phyloP scores from a whole-genome alignment of 1,284 basidiomycete species.

The Boletus smithii region DNA sequence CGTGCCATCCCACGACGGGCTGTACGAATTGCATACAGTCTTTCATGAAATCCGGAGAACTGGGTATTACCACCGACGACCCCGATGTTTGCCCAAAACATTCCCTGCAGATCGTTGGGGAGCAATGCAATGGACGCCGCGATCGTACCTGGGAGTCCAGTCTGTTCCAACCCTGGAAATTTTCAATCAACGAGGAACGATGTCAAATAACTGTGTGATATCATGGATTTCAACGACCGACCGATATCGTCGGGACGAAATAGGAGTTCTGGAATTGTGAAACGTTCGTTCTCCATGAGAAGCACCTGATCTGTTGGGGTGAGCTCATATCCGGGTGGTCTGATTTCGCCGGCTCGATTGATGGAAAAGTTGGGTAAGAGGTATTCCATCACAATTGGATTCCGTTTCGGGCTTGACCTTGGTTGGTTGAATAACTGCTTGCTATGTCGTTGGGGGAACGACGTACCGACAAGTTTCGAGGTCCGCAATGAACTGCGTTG shows the following conservation, averaged over 20 bases:
- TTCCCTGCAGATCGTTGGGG: constrained; percentile 75
- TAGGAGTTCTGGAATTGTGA: constrained; percentile 83
- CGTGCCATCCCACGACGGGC: constrained; percentile 12
- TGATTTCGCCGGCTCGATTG: constrained; percentile 68
- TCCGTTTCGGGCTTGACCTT: constrained; percentile 50
- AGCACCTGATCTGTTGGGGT: constrained; percentile 75
- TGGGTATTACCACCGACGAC: constrained; percentile 82
- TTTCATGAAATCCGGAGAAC: constrained; percentile 68
- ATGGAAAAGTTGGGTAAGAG: constrained; percentile 84
- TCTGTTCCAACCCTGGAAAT: constrained; percentile 71
- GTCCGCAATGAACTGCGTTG: constrained; percentile 69
- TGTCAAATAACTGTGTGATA: constrained; percentile 8
- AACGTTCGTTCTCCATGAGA: constrained; percentile 86
- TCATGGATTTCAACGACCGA: constrained; percentile 35
- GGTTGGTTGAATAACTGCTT: constrained; percentile 19
- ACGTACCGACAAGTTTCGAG: constrained; percentile 77
- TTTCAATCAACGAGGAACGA: constrained; percentile 4
- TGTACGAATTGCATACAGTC: constrained; percentile 57
- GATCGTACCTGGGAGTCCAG: constrained; percentile 74
- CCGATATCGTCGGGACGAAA: constrained; percentile 90
- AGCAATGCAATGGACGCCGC: constrained; percentile 71
- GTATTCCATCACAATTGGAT: constrained; percentile 81
- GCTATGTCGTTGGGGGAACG: constrained; percentile 15
- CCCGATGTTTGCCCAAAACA: constrained; percentile 94
- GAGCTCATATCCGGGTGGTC: constrained; percentile 49